Conservation (phyloP, 257 asterid genomes). For the Mitragyna speciosa region DNA sequence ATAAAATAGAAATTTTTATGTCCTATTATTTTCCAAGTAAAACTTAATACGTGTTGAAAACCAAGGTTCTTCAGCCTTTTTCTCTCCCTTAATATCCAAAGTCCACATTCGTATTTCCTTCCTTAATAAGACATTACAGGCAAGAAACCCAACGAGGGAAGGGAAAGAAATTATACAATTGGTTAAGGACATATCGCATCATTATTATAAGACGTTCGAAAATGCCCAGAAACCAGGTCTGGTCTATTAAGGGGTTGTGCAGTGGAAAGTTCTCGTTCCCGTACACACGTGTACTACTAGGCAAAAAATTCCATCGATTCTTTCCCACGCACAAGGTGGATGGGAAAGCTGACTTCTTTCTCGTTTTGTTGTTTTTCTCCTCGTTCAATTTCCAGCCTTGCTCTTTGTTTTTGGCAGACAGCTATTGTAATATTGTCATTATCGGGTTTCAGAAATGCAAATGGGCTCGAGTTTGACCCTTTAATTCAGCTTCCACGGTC, state of each 20-base stretch:
- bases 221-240: slow-evolving; percentile 4
- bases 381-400: slow-evolving; percentile 2
- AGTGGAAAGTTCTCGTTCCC: slow-evolving; percentile 5
- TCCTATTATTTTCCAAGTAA: no score
- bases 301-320: background rate
- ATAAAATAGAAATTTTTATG: no score
- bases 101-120: no score
- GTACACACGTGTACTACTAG: background rate
- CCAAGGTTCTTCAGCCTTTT: no score
- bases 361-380: background rate
- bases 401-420: background rate
- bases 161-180: background rate
- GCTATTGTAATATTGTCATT: background rate
- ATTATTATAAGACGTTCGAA: background rate
- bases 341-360: slow-evolving; percentile 21
- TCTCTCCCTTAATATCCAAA: no score
- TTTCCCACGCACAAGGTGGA: background rate
- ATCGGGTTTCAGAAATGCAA: slow-evolving; percentile 11
- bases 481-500: slow-evolving; percentile 29
- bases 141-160: background rate
- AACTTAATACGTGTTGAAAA: no score
- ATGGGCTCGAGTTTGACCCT: slow-evolving; percentile 30
- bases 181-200: background rate
- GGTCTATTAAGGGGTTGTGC: background rate
- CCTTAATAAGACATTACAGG: background rate